A percentile compares a stretch with the other conserved stretches of the same genome.
Conservation (phyloP, 2,329 filamentous ascomycete species). For the Botrytis sinoallii region DNA sequence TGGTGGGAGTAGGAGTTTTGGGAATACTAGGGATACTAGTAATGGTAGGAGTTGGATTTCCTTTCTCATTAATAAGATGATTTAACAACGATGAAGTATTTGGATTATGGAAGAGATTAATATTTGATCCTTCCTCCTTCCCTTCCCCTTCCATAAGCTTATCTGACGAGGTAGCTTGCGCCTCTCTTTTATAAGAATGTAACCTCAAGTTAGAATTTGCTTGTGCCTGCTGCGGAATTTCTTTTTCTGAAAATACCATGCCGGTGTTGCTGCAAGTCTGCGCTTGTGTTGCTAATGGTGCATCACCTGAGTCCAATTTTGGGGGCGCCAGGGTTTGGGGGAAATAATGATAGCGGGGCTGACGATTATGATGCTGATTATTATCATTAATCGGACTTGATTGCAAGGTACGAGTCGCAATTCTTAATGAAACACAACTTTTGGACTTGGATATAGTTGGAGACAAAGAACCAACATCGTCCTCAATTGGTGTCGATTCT, state of each 20-base stretch:
- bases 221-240: slow-evolving; percentile 18
- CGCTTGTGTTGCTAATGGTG: neutral
- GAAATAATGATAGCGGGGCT: slow-evolving; percentile 8
- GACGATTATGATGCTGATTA: slow-evolving; percentile 8
- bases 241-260: slow-evolving; percentile 7
- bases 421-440: neutral
- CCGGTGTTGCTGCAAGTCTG: slow-evolving; percentile 7
- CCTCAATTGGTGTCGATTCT: neutral
- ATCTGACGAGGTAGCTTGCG: slow-evolving; percentile 18
- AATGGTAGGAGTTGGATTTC: neutral
- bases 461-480: slow-evolving; percentile 2
- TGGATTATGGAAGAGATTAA: slow-evolving; percentile 10
- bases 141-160: slow-evolving; percentile 13
- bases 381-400: neutral
- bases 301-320: slow-evolving; percentile 7
- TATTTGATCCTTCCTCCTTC: neutral
- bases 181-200: slow-evolving; percentile 11
- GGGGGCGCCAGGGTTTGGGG: slow-evolving; percentile 12
- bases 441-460: neutral
- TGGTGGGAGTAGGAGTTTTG: neutral
- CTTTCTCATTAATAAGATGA: slow-evolving; percentile 7
- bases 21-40: neutral
- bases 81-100: neutral
- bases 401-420: neutral
- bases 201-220: neutral